Evolutionary conservation across 441 rosid genomes (phyloP), one percentile per base, ranked within the genome.

Genomic region (Raphanus hybrid): DNA sequence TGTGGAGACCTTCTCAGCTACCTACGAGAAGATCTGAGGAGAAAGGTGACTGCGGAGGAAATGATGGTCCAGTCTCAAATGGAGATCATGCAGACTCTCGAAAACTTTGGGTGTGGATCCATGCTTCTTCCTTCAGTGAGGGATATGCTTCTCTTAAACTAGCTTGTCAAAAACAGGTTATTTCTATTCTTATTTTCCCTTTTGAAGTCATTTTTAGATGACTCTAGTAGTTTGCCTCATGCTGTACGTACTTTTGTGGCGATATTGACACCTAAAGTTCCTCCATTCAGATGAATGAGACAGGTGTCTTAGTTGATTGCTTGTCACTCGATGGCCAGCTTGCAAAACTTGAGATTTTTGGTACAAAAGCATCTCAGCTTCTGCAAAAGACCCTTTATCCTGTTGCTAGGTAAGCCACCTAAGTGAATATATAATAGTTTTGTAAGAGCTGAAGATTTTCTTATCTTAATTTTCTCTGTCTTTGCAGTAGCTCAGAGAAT

Each of bases 21-120:
- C 70, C 45, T 61, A 75, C 64, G 64, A 67, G 69, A 35, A 88
- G 71, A 48, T 74, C 34, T 41, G 85, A 62, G 69, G 75, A 29
- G 50, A 52, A 54, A 57, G 45, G 29, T 62, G 62, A 18, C 52
- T n/a, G 39, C 41, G 62, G 71, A 70, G 82, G 68, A 66, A 52
- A 62, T 73, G 78, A 75, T 63, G 75, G 37, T 18, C 57, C 75
- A 70, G 73, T 57, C 39, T 67, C 73, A 8, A 50, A 64, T 59
- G 63, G 57, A n/a, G 85, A 64, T 57, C 23, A 41, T 83, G 74
- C 78, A 74, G 75, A 77, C 15, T 39, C 57, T 75, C 84, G 88
- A 61, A 88, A 83, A 78, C 80, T 89, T 67, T 91, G 96, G 96
- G 71, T 92, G 68, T 94, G 94, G 98, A 85, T 90, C 68, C 99